A percentile compares a stretch with the other conserved stretches of the same genome.
These are phyloP conservation scores for Aspergillus chevalieri DNA, from an alignment of 2,329 filamentous ascomycete species.

Conservation along the genomic window DNA sequence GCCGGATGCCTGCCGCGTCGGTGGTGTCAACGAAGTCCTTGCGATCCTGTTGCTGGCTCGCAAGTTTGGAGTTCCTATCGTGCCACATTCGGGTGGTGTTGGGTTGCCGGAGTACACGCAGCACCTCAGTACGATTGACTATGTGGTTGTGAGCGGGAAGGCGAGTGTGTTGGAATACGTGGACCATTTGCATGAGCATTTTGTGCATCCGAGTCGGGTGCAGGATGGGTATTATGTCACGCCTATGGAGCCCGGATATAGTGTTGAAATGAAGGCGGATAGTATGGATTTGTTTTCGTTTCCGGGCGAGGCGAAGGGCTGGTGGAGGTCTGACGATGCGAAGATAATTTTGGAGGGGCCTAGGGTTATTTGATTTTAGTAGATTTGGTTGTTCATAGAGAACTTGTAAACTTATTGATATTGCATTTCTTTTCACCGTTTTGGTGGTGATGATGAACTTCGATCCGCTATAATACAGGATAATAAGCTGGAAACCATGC, in stretches of 20 bases:
- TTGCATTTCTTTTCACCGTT: neutral
- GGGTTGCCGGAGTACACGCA: slow-evolving; percentile 91
- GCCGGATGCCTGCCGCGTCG: slow-evolving; percentile 82
- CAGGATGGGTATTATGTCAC: slow-evolving; percentile 84
- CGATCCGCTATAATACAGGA: neutral
- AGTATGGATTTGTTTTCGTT: slow-evolving; percentile 77
- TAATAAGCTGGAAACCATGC: slow-evolving; percentile 1
- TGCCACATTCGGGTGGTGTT: slow-evolving; percentile 84
- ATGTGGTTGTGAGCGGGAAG: slow-evolving; percentile 78
- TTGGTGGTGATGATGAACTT: neutral
- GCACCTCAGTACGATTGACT: slow-evolving; percentile 87
- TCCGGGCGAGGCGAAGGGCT: slow-evolving; percentile 73
- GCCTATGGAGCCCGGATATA: slow-evolving; percentile 75
- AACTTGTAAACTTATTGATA: neutral
- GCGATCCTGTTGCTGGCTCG: slow-evolving; percentile 78
- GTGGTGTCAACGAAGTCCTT: slow-evolving; percentile 85
- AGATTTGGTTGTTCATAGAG: no score
- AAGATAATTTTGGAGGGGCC: slow-evolving; percentile 61
- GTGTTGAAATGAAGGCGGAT: slow-evolving; percentile 85
- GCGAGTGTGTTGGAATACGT: slow-evolving; percentile 82
- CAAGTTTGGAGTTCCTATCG: slow-evolving; percentile 67
- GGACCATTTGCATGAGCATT: slow-evolving; percentile 90
- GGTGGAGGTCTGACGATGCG: slow-evolving; percentile 81
- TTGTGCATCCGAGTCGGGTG: slow-evolving; percentile 72
- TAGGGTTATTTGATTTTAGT: slow-evolving; percentile 13